Evolutionary conservation across 1,139 yeast species (phyloP), one percentile per base, ranked within the genome.

Genomic region (Lodderomyces parapsilosis): DNA sequence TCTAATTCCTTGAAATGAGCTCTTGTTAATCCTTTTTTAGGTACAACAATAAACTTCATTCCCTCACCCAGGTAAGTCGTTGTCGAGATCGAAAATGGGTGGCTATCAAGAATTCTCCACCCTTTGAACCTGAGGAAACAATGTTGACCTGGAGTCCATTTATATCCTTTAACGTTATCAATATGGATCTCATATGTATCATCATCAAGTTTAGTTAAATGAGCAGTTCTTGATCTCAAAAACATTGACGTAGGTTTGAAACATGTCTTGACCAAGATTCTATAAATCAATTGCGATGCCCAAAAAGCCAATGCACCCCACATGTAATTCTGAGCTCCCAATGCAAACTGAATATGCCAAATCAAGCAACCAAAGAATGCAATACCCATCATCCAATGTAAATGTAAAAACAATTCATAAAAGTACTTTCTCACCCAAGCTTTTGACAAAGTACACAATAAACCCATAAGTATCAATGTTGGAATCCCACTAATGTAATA

Each of bases 101-200:
- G 87, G 53, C 76, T 80, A 46, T 80, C 84, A 34, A 80, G 56
- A 23, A 71, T 51, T 47, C 74, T 68, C 8, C 70, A 55, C 0
- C 76, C 78, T 3, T 66, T 62, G 49, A 79, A 71, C 49, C 84
- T 66, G 25, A 81, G 62, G 53, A 67, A 80, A 15, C 80, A 65
- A 57, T 81, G 87, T 51, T 81, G 86, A 19, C 87, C 86, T 1
- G 86, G 81, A 25, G 44, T 53, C 86, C 86, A 81, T 14, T 55
- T 54, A 35, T 73, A 57, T 6, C 68, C 73, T 11, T 63, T 59
- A 9, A 61, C 55, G 43, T 74, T 70, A 18, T 60, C 61, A 15
- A 81, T 63, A 4, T 60, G 45, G 2, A 80, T 59, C 54, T 78
- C 75, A 46, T 69, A 74, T 2, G 70, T 65, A 11, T 60, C 60